A percentile compares a stretch with the other conserved stretches of the same genome.
Evolutionary conservation across 2,329 filamentous ascomycete genomes (phyloP).

Genomic region (Knufia fluminis): DNA sequence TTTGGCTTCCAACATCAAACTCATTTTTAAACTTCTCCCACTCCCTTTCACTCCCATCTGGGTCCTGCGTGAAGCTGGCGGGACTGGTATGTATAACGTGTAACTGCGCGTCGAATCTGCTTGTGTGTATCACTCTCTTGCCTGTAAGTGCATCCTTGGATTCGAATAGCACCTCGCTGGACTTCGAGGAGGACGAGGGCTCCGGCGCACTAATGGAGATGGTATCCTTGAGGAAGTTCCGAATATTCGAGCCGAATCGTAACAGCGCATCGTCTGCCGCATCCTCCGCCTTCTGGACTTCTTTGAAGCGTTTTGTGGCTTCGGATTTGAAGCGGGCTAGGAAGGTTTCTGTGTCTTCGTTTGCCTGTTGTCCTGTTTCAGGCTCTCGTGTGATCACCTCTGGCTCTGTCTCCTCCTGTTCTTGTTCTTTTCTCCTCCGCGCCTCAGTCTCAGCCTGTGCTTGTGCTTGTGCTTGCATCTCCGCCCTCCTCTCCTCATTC

Average conservation of each 20-base stretch:
- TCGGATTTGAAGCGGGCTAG: constrained; percentile 67
- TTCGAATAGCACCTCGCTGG: constrained; percentile 71
- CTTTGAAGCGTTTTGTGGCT: constrained; percentile 73
- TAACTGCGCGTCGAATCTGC: constrained; percentile 86
- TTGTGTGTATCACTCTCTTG: constrained; percentile 89
- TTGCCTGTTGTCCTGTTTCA: constrained; percentile 15
- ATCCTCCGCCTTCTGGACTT: constrained; percentile 86
- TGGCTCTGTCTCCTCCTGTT: constrained; percentile 12
- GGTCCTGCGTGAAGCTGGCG: constrained; percentile 76
- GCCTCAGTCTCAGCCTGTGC: constrained; percentile 15
- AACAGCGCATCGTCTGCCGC: constrained; percentile 91
- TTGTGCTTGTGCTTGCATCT: not conserved
- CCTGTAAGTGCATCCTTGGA: constrained; percentile 78
- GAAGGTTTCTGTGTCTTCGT: constrained; percentile 48
- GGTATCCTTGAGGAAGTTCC: constrained; percentile 82
- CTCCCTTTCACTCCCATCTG: constrained; percentile 41
- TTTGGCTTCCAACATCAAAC: constrained; percentile 78
- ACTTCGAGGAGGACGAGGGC: constrained; percentile 34
- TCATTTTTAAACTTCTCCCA: constrained; percentile 63
- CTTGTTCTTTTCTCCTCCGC: constrained; percentile 8
- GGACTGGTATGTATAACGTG: constrained; percentile 85
- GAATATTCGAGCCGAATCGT: constrained; percentile 80
- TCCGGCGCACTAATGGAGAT: constrained; percentile 74
- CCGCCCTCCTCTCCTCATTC: constrained; percentile 7
- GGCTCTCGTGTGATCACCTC: constrained; percentile 24